Base-by-base conservation (phyloP, 495 filamentous ascomycete genomes). In the Podospora pseudocomata region DNA sequence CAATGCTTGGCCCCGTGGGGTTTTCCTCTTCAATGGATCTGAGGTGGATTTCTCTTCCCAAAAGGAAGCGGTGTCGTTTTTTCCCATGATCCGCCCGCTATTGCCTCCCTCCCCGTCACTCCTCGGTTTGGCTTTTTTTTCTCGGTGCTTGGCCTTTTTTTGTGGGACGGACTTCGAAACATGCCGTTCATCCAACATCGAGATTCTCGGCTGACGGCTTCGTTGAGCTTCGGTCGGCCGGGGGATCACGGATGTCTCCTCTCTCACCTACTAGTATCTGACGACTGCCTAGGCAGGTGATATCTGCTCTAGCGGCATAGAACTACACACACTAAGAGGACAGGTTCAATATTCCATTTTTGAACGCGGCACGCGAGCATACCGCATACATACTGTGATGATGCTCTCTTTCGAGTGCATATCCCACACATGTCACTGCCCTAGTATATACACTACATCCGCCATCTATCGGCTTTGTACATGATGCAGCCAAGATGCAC, bases 1-100 rank as follows among this genome's bases (percentile, higher is more conserved):
- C 61, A 63, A 63, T 63, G 61, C 61, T 63, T 63, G 61, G 61
- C 61, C 55, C 18, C 61, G 30, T 49, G 61, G 28, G 61, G n/a
- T 49, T 63, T 26, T 61, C 16, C 16, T 61, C 30, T 28, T 28
- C 27, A 28, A 26, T 61, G 26, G 56, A 20, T 58, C 19, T 9
- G 16, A 13, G 9, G 39, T 49, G 39, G 39, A 49, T 49, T 2
- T 58, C 23, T 58, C 54, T 18, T 5, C 56, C 56, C 23, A 23
- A 23, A 23, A 58, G 26, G 18, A 58, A 20, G 19, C 56, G 23
- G 56, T 49, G 39, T 49, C 2, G 39, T 49, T 6, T 49, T 49
- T 16, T 49, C 15, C 39, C 39, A 18, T 49, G 39, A 13, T 49
- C 39, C 39, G 39, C 39, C 39, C 39, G 39, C 39, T 49, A 18